phyloP scores from a whole-genome alignment of 2,329 filamentous ascomycete genomes.

The Trichophyton mentagrophytes region DNA sequence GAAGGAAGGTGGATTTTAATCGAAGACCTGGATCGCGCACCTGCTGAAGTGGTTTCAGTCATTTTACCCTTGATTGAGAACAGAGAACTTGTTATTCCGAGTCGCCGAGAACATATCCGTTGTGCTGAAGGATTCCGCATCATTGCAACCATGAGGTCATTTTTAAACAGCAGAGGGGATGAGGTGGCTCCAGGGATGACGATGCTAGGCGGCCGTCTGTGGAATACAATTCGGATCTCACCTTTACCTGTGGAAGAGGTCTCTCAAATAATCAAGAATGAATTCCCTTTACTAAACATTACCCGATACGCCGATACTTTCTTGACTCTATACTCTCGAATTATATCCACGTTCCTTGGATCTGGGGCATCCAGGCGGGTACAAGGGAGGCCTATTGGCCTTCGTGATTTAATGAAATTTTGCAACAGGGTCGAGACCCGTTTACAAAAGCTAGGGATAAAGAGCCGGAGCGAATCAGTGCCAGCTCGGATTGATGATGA shows the following conservation, averaged over 20 bases:
- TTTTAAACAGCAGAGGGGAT: constrained; percentile 51
- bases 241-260: constrained; percentile 58
- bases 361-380: constrained; percentile 28
- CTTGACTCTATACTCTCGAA: constrained; percentile 43
- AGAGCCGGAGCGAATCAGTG: constrained; percentile 55
- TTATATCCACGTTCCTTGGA: constrained; percentile 28
- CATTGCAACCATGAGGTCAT: constrained; percentile 76
- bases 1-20: constrained; percentile 96
- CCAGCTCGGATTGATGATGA: constrained; percentile 61
- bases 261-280: constrained; percentile 55
- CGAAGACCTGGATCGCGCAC: constrained; percentile 89
- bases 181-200: constrained; percentile 54
- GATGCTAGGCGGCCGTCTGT: constrained; percentile 74
- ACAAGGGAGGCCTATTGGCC: constrained; percentile 46
- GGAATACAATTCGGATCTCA: constrained; percentile 62
- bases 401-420: constrained; percentile 83
- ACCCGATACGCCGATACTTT: constrained; percentile 43
- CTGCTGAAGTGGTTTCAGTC: constrained; percentile 87
- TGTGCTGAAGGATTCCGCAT: constrained; percentile 79
- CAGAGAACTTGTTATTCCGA: constrained; percentile 80
- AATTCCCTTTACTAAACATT: constrained; percentile 51
- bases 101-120: constrained; percentile 69
- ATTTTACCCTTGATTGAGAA: constrained; percentile 85
- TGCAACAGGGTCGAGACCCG: constrained; percentile 62
- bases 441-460: constrained; percentile 46